Evolutionary conservation across 495 filamentous ascomycete species (phyloP), one percentile per base, ranked within the genome.

Genomic region (Podospora sp.): DNA sequence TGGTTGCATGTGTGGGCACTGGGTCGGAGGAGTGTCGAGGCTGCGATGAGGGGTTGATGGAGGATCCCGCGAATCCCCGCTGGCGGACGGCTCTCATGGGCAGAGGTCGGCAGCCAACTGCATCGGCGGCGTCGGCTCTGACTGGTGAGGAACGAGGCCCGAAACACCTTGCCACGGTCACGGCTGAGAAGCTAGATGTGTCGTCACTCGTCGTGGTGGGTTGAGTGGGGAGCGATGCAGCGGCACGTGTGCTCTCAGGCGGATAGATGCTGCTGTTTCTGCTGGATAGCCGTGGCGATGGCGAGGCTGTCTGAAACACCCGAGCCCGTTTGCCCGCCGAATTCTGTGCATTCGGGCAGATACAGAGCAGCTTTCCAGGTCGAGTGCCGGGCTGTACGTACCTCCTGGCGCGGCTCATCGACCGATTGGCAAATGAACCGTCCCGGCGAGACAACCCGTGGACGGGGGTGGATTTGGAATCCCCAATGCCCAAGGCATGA

Each of bases 1-100:
- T 70, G 70, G 68, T 65, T 72, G 70, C 68, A 60, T 73, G 62
- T 60, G 68, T 63, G 65, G 65, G 36, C 53, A 69, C 63, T 33
- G 21, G 29, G 26, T 60, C 65, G 29, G 55, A 36, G 33, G 33
- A 36, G 33, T 12, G 16, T 46, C 40, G 12, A 46, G 40, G 40
- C 40, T 46, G 40, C 40, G 40, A 6, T 33, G 40, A 46, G 40
- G 40, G 40, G 40, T 22, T 25, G 35, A 25, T 51, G 35, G 57
- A 20, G 40, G 50, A 49, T 49, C 52, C 51, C 49, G 52, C 29
- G 52, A 26, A 7, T 2, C 40, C 29, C 52, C 21, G 36, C 33
- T 20, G 40, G 27, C 18, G 63, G 63, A 20, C 60, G 21, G 29
- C n/a, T 63, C 27, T 55, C 18, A 27, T 27, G 26, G 51, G 22